phyloP scores from a whole-genome alignment of 202 grass and related monocot genomes.

The Zoysia matrella region DNA sequence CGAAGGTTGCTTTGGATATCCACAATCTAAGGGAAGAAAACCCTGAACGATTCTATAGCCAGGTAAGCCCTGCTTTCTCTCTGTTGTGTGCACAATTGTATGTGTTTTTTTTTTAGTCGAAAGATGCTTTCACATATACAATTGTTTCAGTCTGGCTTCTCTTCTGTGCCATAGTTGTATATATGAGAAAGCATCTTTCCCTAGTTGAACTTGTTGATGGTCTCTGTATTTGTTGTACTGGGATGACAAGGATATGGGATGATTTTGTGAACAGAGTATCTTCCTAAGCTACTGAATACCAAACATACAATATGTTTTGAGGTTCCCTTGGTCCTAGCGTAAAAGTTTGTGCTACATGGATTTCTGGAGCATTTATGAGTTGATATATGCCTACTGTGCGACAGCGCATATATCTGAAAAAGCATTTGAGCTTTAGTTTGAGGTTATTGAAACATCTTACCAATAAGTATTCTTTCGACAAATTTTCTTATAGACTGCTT shows the following conservation, averaged over 20 bases:
- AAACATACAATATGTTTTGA: constrained; percentile 16
- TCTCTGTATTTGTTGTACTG: background rate
- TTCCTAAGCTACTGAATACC: background rate
- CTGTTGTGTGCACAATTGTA: constrained; percentile 8
- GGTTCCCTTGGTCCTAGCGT: background rate
- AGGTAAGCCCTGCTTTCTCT: constrained; percentile 56
- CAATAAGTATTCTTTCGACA: background rate
- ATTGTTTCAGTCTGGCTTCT: no score
- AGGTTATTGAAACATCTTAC: constrained; percentile 8
- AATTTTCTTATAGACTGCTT: constrained; percentile 1
- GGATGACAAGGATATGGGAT: constrained; percentile 15
- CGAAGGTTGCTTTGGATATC: constrained; percentile 97
- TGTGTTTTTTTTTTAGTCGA: no score
- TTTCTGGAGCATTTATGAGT: background rate
- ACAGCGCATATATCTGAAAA: background rate
- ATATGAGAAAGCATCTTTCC: background rate
- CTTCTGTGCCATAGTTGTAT: background rate
- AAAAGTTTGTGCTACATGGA: background rate
- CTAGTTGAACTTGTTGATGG: constrained; percentile 19
- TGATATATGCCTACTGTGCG: background rate
- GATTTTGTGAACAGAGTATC: background rate
- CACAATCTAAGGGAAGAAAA: constrained; percentile 98
- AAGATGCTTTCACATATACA: no score
- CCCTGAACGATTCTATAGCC: constrained; percentile 90
- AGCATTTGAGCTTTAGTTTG: background rate